Conservation (phyloP, 306 rosid species). For the Lotus japonicus region DNA sequence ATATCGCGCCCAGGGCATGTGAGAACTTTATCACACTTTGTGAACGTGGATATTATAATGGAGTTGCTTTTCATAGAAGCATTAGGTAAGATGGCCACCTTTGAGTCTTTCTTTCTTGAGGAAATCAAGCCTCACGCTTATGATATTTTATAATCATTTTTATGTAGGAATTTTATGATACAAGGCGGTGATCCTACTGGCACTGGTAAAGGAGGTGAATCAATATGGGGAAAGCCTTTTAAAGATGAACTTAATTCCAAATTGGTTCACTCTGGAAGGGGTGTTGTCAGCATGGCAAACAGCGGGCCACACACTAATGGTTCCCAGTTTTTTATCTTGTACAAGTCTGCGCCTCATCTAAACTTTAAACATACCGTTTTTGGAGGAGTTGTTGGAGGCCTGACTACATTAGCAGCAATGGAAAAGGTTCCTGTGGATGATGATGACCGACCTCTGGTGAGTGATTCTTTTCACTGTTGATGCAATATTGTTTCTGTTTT, state of each 20-base stretch:
- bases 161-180: conserved; percentile 86
- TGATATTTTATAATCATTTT: conserved; percentile 1
- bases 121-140: neutral
- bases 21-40: conserved; percentile 95
- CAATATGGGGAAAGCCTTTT: conserved; percentile 94
- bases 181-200: conserved; percentile 99
- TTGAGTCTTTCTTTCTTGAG: neutral
- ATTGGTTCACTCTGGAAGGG: conserved; percentile 89
- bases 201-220: conserved; percentile 92
- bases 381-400: conserved; percentile 87
- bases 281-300: conserved; percentile 97
- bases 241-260: conserved; percentile 92
- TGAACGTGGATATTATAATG: conserved; percentile 87
- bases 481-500: neutral
- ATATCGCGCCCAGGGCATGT: conserved; percentile 83
- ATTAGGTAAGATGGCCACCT: conserved; percentile 47
- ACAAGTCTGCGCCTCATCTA: conserved; percentile 92
- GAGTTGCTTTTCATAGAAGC: conserved; percentile 84
- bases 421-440: conserved; percentile 94
- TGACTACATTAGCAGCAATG: conserved; percentile 81
- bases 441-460: conserved; percentile 76
- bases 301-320: conserved; percentile 98
- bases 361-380: conserved; percentile 94
- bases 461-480: conserved; percentile 24
- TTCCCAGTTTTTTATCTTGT: conserved; percentile 90